Percentiles rank a stretch among this genome's conserved stretches.
These are phyloP conservation scores for Fusarium udum DNA, from an alignment of 2,329 filamentous ascomycete species.

Conservation along the genomic window DNA sequence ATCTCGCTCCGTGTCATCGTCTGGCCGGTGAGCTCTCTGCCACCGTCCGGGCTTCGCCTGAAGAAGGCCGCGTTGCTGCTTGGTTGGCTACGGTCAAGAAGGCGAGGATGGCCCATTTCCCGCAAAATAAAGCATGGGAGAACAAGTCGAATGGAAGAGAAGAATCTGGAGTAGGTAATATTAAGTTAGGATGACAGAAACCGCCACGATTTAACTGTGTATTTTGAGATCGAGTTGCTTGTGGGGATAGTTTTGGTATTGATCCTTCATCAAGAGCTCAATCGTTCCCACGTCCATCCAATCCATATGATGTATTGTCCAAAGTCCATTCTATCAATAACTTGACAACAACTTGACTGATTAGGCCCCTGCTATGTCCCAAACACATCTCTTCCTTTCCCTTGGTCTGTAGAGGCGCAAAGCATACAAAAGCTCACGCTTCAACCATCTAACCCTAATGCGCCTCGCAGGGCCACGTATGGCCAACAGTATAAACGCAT, in stretches of 20 bases:
- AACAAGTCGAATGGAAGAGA: neutral
- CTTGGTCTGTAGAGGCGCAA: constrained; percentile 16
- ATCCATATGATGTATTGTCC: neutral
- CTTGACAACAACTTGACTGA: neutral
- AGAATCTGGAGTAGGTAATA: neutral
- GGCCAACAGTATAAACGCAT: constrained; percentile 16
- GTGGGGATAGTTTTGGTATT: constrained; percentile 47
- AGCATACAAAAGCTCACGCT: constrained; percentile 11
- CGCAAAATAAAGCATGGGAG: neutral
- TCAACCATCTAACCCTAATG: constrained; percentile 27
- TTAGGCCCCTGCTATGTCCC: neutral
- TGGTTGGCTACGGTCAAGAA: constrained; percentile 7
- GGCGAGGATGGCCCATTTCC: neutral
- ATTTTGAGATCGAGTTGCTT: constrained; percentile 44
- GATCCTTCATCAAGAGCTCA: constrained; percentile 4
- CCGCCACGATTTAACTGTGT: neutral
- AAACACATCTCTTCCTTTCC: neutral
- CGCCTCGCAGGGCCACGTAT: constrained; percentile 20
- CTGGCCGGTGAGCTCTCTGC: neutral
- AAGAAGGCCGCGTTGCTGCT: neutral
- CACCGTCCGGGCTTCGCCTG: neutral
- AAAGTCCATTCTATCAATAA: constrained; percentile 7
- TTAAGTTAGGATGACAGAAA: neutral
- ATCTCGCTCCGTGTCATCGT: neutral
- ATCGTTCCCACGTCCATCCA: neutral